A percentile compares a stretch with the other conserved stretches of the same genome.
Conservation (phyloP, 2,329 filamentous ascomycete genomes). For the Stagonosporopsis rhizophila region DNA sequence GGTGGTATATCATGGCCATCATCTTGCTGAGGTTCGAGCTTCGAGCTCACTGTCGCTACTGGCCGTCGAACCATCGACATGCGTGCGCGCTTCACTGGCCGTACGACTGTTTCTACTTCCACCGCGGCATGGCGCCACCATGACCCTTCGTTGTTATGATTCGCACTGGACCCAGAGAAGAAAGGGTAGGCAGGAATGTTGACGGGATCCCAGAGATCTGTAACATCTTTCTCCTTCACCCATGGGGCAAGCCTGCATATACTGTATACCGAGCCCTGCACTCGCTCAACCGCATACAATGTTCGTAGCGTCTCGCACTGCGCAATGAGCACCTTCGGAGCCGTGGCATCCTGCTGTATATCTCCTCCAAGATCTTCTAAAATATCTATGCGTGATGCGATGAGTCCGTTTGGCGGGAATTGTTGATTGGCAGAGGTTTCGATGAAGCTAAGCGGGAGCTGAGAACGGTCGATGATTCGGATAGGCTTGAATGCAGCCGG, state of each 20-base stretch:
- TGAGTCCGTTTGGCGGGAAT: conserved; percentile 41
- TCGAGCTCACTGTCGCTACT: conserved; percentile 7
- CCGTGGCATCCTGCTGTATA: conserved; percentile 3
- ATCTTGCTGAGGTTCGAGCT: conserved; percentile 9
- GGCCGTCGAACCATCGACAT: conserved; percentile 43
- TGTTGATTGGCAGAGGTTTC: conserved; percentile 36
- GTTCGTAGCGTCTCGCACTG: conserved; percentile 63
- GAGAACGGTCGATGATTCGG: conserved; percentile 44
- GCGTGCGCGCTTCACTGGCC: conserved; percentile 32
- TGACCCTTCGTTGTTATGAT: conserved; percentile 1
- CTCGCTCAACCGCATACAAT: conserved; percentile 80
- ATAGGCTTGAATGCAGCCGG: conserved; percentile 44
- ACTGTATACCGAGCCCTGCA: conserved; percentile 67
- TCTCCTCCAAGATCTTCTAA: conserved; percentile 35
- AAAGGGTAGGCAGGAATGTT: conserved; percentile 61
- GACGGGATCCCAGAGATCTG: conserved; percentile 36
- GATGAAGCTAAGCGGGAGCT: conserved; percentile 49
- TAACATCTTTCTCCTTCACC: conserved; percentile 66
- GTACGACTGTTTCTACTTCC: conserved; percentile 22
- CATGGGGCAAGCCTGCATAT: conserved; percentile 73
- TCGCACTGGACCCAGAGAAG: conserved; percentile 56
- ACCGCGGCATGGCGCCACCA: conserved; percentile 47
- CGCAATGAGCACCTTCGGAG: conserved; percentile 45
- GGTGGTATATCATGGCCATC: neutral
- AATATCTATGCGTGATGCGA: conserved; percentile 43